phyloP scores from a whole-genome alignment of 345 rosid species.

The Nasturtium officinale region DNA sequence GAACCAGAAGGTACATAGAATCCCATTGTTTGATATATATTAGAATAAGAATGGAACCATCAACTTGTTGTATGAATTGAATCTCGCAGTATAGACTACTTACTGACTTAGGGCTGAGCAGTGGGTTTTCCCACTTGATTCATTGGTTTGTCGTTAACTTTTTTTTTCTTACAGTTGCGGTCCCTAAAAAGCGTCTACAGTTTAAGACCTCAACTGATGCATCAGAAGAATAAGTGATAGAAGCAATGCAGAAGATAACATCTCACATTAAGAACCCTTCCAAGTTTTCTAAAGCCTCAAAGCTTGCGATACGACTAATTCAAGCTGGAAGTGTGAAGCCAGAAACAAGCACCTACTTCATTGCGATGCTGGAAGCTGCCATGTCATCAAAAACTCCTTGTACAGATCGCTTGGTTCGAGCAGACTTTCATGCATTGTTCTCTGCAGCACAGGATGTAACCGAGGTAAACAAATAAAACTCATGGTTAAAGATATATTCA shows the following conservation, averaged over 20 bases:
- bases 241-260: constrained; percentile 93
- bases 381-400: constrained; percentile 73
- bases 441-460: constrained; percentile 77
- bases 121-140: not conserved
- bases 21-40: not conserved
- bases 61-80: not conserved
- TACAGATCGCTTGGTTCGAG: constrained; percentile 72
- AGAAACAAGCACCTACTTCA: constrained; percentile 67
- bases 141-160: not conserved
- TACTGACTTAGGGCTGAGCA: not conserved
- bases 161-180: constrained; percentile 35
- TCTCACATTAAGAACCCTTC: constrained; percentile 76
- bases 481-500: not conserved
- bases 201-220: constrained; percentile 92
- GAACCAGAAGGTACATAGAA: constrained; percentile 27
- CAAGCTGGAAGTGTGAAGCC: constrained; percentile 93
- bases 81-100: not conserved
- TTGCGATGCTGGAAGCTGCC: constrained; percentile 82
- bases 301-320: constrained; percentile 85
- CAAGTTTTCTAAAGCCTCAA: constrained; percentile 87
- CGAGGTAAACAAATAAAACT: constrained; percentile 52
- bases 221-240: constrained; percentile 75
- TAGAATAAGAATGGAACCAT: constrained; percentile 12
- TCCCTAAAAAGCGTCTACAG: constrained; percentile 64
- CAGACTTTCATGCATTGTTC: constrained; percentile 80